Evolutionary conservation across 805 yeast genomes (phyloP).

Genomic region (Wickerhamomyces silvicola): DNA sequence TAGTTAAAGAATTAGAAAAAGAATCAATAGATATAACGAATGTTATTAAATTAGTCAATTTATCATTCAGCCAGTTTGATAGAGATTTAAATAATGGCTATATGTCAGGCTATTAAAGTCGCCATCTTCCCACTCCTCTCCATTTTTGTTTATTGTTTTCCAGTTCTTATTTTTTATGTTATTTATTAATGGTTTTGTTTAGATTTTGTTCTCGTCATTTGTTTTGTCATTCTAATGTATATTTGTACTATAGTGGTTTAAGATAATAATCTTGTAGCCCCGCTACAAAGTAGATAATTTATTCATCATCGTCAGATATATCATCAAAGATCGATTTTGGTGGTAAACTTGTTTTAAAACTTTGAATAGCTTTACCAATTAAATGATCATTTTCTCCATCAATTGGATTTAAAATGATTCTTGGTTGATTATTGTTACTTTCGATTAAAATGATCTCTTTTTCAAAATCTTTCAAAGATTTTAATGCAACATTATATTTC

Average conservation of each 20-base stretch:
- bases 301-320: slow-evolving; percentile 7
- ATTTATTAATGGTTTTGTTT: too few relatives aligned
- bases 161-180: too few relatives aligned
- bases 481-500: slow-evolving; percentile 3
- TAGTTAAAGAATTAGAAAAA: slow-evolving; percentile 14
- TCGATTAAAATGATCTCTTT: slow-evolving; percentile 20
- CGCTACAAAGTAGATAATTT: too few relatives aligned
- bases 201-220: too few relatives aligned
- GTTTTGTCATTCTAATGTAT: too few relatives aligned
- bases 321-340: slow-evolving; percentile 33
- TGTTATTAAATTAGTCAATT: slow-evolving; percentile 13
- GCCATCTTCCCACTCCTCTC: slow-evolving; percentile 3
- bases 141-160: too few relatives aligned
- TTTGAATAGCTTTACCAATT: slow-evolving; percentile 17
- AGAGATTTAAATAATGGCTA: slow-evolving; percentile 11
- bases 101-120: not conserved
- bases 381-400: slow-evolving; percentile 21
- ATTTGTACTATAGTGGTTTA: too few relatives aligned
- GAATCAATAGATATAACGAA: slow-evolving; percentile 6
- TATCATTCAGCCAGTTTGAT: slow-evolving; percentile 16
- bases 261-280: too few relatives aligned
- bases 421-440: slow-evolving; percentile 14
- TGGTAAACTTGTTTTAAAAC: slow-evolving; percentile 29
- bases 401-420: slow-evolving; percentile 20
- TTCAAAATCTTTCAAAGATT: slow-evolving; percentile 5